Evolutionary conservation across 441 rosid genomes (phyloP), one percentile per base, ranked within the genome.

Genomic region (Iberis amara): DNA sequence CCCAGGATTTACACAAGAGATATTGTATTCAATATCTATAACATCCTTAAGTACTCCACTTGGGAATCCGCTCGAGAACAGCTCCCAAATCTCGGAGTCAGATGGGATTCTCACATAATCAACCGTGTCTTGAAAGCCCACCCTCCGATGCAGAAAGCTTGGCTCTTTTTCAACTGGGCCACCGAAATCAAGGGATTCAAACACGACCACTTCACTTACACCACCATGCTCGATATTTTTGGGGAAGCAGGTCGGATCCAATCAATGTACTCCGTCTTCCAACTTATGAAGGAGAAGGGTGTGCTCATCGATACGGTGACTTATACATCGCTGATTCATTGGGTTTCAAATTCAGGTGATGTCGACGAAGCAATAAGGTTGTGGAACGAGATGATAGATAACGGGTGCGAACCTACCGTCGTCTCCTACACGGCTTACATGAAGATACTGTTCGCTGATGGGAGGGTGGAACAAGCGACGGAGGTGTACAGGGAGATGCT

Each of bases 121-220:
- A 84, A 81, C 62, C 87, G 74, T 42, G 77, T 85, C 6, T 73
- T 89, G 43, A 89, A 89, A 76, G 46, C 91, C 42, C 94, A 86
- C 39, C 97, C 96, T 3, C 97, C 97, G 3, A 82, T 84, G 96
- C 79, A 89, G 64, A 89, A 89, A 37, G 83, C 96, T 0, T 86
- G 97, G 94, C 79, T 86, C 30, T 80, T 86, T 55, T 86, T 86
- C 78, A 75, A 79, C 62, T 86, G 95, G 95, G 95, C 74, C 24
- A 51, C 83, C 5, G 37, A 40, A 11, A 18, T 76, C 37, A 75
- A 58, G 52, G 80, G 79, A 23, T 86, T 89, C 49, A 89, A 83
- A 66, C 95, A 83, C 61, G 95, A 89, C 51, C 94, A 78, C 38
- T 89, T 81, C 74, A 86, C 95, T 11, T 80, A 71, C 80, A 86